Evolutionary conservation across 257 asterid genomes (phyloP).

Genomic region (Nicotiana paniculata): DNA sequence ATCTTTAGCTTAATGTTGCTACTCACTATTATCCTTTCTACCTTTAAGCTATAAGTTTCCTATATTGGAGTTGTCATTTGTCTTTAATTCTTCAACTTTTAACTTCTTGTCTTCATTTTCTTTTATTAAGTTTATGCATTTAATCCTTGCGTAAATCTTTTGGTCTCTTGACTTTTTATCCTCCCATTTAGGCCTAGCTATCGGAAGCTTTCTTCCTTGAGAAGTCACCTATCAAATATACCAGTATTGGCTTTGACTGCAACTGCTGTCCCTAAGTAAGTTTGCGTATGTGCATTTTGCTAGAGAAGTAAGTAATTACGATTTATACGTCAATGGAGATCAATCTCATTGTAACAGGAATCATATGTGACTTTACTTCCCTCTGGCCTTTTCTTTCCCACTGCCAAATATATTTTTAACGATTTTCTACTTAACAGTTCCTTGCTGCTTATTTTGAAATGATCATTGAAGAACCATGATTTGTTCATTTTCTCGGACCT

Average conservation of each 20-base stretch:
- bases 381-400: background rate
- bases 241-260: conserved; percentile 97
- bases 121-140: conserved; percentile 7
- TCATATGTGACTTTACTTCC: background rate
- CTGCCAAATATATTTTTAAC: background rate
- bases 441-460: background rate
- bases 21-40: background rate
- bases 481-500: conserved; percentile 16
- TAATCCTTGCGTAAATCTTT: background rate
- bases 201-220: conserved; percentile 79
- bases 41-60: background rate
- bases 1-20: background rate
- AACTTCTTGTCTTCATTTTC: conserved; percentile 4
- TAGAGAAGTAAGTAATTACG: conserved; percentile 5
- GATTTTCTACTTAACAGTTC: background rate
- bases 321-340: background rate
- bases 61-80: background rate
- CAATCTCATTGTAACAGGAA: background rate
- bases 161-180: background rate
- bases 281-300: conserved; percentile 11
- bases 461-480: background rate
- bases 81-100: background rate
- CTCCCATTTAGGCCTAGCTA: conserved; percentile 77
- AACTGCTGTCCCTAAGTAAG: conserved; percentile 98
- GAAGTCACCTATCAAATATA: conserved; percentile 57